Base-by-base conservation (phyloP, 441 rosid genomes). In the Gossypium davidsonii region DNA sequence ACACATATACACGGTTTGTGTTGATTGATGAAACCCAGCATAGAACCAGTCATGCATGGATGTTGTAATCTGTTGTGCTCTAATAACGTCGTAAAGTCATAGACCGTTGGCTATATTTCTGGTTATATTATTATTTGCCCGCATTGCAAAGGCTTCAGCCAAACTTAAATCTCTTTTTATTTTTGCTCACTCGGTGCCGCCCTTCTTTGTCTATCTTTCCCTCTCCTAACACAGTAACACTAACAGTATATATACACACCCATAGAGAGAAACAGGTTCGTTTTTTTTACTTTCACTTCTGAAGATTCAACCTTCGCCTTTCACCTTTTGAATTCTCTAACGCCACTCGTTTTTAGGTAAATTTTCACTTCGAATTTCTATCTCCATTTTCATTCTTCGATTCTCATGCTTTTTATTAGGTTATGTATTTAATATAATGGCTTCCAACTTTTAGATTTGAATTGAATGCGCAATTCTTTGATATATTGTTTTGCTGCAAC, bases 1-100 rank as follows among this genome's bases (percentile, higher is more conserved):
- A 34, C 67, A 58, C 39, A 71, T 46, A 46, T 72, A 62, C 42
- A 74, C 44, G 51, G 58, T 52, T 52, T 59, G 53, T 74, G 69
- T 63, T 18, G 28, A 28, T 17, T 51, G 18, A n/a, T 39, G 51
- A 63, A 37, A 9, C 67, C 20, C 49, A 37, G 49, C 51, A 37
- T 37, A 3, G 14, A 44, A 37, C 67, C 67, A 31, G 67, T 18
- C 11, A 37, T 39, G n/a, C 49, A 63, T 17, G 21, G 67, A 31
- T 62, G 25, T 12, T 34, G 67, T 9, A 17, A 34, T 34, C 25
- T 17, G 18, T 37, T 14, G 52, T 48, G 4, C 9, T 17, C 37
- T 31, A 31, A 31, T 31, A 31, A 31, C 2, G 17, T 1, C 9
- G 49, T 34, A 17, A 6, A 34, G 39, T 53, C 18, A 14, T 66